Evolutionary conservation across 2,329 filamentous ascomycete species (phyloP), one percentile per base, ranked within the genome.

Genomic region (Rosellinia necatrix): DNA sequence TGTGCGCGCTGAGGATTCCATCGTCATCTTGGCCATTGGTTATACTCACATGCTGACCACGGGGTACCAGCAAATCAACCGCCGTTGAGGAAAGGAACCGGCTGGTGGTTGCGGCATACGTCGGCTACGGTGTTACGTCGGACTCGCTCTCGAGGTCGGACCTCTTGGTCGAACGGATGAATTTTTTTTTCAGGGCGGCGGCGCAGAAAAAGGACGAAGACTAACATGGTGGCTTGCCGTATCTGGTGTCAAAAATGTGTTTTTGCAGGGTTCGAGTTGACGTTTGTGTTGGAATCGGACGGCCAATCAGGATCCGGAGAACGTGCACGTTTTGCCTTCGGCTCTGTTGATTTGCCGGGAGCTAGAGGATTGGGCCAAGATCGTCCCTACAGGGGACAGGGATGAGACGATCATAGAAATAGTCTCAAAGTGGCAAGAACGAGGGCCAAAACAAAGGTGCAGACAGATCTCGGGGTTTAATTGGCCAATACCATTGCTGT

Each of bases 311-410:
- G 17, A 3, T 7, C 30, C 35, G 10, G 3, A 6, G 9, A 37
- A 3, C 38, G 43, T 51, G 44, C 62, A 64, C 62, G 62, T 64
- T 64, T 40, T 53, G 48, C 8, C 32, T 51, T 42, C 15, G 43
- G 19, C 34, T 52, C 21, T 46, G 50, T 48, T 62, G 49, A 64
- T 62, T 64, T 50, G 61, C 56, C 58, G 56, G 54, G 49, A 57
- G 17, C 59, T 50, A 59, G 27, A 41, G 8, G 6, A 24, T 24
- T 52, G 41, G 46, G 10, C 35, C 46, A 35, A 53, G 55, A 49
- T 56, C 35, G 19, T 24, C 35, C 29, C 25, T 9, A 17, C 27
- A 15, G 10, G 40, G 58, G 49, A 10, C 49, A 38, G 58, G 54
- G 54, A 32, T 42, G 4, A 19, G 32, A 22, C 30, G 37, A 52